Percentiles rank a stretch among this genome's conserved stretches.
These are phyloP conservation scores for Fusarium sp. DNA, from an alignment of 2,329 filamentous ascomycete species.

Conservation along the genomic window DNA sequence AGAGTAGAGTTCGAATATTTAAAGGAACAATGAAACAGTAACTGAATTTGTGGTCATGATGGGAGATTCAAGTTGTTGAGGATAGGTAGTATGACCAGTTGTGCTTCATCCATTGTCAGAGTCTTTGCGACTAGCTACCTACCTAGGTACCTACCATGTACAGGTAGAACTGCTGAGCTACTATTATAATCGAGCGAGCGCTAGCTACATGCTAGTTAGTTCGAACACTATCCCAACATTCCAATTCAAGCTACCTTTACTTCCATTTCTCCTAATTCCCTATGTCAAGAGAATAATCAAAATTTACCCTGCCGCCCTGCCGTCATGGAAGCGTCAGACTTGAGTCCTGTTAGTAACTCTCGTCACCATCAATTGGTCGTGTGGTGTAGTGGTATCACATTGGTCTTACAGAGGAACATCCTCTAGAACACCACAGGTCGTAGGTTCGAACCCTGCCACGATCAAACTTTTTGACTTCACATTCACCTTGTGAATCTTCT, in stretches of 20 bases:
- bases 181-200: background rate
- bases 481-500: background rate
- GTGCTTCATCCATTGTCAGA: background rate
- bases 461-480: background rate
- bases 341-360: background rate
- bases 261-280: background rate
- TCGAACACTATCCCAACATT: too few species aligned
- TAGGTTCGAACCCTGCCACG: slow-evolving; percentile 44
- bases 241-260: background rate
- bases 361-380: slow-evolving; percentile 17
- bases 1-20: background rate
- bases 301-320: too few species aligned
- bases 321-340: background rate
- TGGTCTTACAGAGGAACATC: slow-evolving; percentile 28
- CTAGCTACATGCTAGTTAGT: too few species aligned
- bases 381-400: slow-evolving; percentile 34
- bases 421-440: slow-evolving; percentile 29
- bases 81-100: background rate
- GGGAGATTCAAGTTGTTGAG: background rate
- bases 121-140: background rate
- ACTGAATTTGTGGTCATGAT: background rate
- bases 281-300: background rate
- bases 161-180: background rate
- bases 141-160: background rate
- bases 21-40: background rate